These are phyloP conservation scores for Asterophora lycoperdoides DNA, from an alignment of 768 basidiomycete genomes.

Conservation along the genomic window DNA sequence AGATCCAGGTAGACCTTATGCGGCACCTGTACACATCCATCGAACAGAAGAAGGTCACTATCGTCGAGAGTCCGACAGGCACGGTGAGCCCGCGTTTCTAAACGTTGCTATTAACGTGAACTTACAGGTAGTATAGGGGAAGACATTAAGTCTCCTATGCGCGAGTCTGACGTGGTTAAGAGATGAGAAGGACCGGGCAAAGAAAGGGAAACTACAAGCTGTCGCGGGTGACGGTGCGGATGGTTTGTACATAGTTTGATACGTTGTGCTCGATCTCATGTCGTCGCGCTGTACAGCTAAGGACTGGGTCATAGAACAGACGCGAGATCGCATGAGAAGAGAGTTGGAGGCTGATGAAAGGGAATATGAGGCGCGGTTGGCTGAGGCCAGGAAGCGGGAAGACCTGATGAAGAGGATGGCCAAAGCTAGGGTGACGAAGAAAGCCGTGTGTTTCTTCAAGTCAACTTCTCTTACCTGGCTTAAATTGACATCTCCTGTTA, in stretches of 20 bases:
- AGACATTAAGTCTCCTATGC: slow-evolving; percentile 78
- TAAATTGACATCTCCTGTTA: neutral
- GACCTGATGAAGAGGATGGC: slow-evolving; percentile 48
- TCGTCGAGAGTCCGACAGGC: slow-evolving; percentile 88
- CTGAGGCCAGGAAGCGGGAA: slow-evolving; percentile 60
- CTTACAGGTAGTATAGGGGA: slow-evolving; percentile 50
- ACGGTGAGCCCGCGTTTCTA: slow-evolving; percentile 47
- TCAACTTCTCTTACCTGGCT: neutral
- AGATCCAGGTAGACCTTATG: slow-evolving; percentile 87
- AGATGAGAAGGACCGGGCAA: slow-evolving; percentile 66
- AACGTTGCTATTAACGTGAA: neutral
- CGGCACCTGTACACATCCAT: slow-evolving; percentile 77
- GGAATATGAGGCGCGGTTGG: slow-evolving; percentile 59
- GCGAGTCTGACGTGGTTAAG: slow-evolving; percentile 70
- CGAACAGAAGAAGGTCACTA: slow-evolving; percentile 68
- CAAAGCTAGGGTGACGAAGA: slow-evolving; percentile 56
- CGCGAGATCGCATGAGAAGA: slow-evolving; percentile 55
- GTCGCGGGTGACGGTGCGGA: slow-evolving; percentile 29
- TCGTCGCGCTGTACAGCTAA: slow-evolving; percentile 33
- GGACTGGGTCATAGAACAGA: slow-evolving; percentile 76
- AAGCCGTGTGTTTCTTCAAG: slow-evolving; percentile 38
- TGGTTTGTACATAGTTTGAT: slow-evolving; percentile 20
- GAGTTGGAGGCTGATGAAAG: slow-evolving; percentile 66
- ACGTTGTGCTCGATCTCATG: neutral
- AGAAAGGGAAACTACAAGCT: slow-evolving; percentile 56